A percentile compares a stretch with the other conserved stretches of the same genome.
Evolutionary conservation across 2,329 filamentous ascomycete genomes (phyloP).

Genomic region (Microdochium paspali): DNA sequence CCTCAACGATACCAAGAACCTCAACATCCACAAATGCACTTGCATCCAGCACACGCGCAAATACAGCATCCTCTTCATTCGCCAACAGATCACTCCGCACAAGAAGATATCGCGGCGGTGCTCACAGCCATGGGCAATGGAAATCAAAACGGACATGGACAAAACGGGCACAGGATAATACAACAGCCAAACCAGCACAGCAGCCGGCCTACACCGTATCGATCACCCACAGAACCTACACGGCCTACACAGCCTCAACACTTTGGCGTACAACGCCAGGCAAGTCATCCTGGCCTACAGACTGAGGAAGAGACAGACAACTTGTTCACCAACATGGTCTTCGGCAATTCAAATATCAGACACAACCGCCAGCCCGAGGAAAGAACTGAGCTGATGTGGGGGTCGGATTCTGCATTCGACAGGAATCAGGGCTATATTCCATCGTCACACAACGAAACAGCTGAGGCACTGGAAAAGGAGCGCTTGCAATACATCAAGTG

Average conservation of each 20-base stretch:
- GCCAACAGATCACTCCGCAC: slow-evolving; percentile 13
- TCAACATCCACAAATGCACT: background rate
- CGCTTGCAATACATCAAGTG: slow-evolving; percentile 48
- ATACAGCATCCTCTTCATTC: slow-evolving; percentile 5
- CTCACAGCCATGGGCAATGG: slow-evolving; percentile 17
- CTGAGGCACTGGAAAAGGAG: slow-evolving; percentile 44
- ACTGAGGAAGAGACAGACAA: slow-evolving; percentile 10
- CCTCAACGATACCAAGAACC: slow-evolving; percentile 1
- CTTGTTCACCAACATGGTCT: slow-evolving; percentile 32
- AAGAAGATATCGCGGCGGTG: slow-evolving; percentile 17
- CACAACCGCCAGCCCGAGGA: slow-evolving; percentile 19
- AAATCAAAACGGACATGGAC: slow-evolving; percentile 10
- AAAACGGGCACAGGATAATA: slow-evolving; percentile 7
- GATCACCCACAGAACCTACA: slow-evolving; percentile 8
- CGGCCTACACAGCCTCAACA: slow-evolving; percentile 8
- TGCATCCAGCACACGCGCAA: slow-evolving; percentile 3
- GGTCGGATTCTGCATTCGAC: slow-evolving; percentile 58
- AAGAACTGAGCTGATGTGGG: slow-evolving; percentile 46
- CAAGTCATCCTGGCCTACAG: slow-evolving; percentile 12
- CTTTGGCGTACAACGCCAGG: slow-evolving; percentile 6
- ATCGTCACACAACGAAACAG: slow-evolving; percentile 44
- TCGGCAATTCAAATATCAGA: slow-evolving; percentile 14
- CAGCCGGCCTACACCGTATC: slow-evolving; percentile 8
- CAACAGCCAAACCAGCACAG: slow-evolving; percentile 7
- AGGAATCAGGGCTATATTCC: slow-evolving; percentile 49